These are phyloP conservation scores for Lepidium campestre DNA, from an alignment of 441 rosid species.

Conservation along the genomic window DNA sequence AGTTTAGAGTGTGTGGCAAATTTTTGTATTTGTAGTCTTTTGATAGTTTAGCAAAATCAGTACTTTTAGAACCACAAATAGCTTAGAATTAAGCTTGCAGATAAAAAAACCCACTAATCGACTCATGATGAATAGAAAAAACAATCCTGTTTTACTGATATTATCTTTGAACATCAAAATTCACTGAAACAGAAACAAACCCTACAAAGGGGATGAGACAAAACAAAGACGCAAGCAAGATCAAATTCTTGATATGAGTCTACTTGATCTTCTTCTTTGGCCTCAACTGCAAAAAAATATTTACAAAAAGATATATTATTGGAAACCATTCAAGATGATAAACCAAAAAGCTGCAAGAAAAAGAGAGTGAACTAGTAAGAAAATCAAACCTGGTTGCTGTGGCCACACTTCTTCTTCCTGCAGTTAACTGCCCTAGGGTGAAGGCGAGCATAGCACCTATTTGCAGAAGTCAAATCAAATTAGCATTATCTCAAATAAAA, in stretches of 20 bases:
- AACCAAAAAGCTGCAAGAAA: background rate
- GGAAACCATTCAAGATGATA: background rate
- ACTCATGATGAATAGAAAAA: background rate
- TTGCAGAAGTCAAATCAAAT: background rate
- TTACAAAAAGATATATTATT: background rate
- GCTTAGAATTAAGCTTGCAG: no score
- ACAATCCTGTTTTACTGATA: conserved; percentile 8
- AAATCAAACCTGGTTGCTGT: conserved; percentile 38
- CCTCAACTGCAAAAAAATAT: conserved; percentile 58
- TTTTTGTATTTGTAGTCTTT: no score
- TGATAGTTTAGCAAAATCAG: no score
- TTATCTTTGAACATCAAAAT: conserved; percentile 11
- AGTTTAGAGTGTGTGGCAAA: no score
- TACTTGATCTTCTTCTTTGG: conserved; percentile 86
- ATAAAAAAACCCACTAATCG: background rate
- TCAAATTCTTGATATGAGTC: background rate
- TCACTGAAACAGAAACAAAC: conserved; percentile 17
- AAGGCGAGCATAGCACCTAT: conserved; percentile 42
- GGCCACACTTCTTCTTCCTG: conserved; percentile 48
- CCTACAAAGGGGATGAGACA: background rate
- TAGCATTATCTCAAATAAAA: background rate
- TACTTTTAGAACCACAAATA: background rate
- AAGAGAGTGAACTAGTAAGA: background rate
- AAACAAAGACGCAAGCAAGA: background rate
- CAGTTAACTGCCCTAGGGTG: conserved; percentile 48